A percentile compares a stretch with the other conserved stretches of the same genome.
Evolutionary conservation across 495 filamentous ascomycete species (phyloP).

Genomic region (Penicillium diatomitis): DNA sequence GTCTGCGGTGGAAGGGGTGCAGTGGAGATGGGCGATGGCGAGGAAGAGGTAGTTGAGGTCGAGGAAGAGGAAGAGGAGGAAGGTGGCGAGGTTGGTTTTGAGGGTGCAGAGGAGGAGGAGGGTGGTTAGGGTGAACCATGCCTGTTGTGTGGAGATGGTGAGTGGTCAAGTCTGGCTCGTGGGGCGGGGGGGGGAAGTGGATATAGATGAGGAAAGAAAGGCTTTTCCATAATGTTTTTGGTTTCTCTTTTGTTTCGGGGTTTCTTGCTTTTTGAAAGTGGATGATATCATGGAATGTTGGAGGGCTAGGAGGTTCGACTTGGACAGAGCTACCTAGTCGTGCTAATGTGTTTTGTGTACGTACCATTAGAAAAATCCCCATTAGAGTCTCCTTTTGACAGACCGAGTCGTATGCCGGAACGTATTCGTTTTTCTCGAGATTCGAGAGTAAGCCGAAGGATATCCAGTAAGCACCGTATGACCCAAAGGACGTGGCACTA

Average conservation of each 20-base stretch:
- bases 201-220: no score
- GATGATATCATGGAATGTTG: no score
- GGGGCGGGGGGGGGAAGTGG: no score
- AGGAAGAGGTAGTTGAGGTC: constrained; percentile 68
- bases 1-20: not conserved
- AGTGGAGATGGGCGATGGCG: constrained; percentile 52
- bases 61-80: constrained; percentile 74
- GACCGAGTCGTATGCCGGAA: constrained; percentile 25
- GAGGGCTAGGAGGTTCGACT: no score
- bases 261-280: no score
- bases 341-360: not conserved
- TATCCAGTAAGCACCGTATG: constrained; percentile 90
- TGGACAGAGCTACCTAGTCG: no score
- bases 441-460: constrained; percentile 70
- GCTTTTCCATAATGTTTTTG: no score
- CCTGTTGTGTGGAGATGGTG: constrained; percentile 18
- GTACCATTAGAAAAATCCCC: constrained; percentile 67
- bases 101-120: constrained; percentile 73
- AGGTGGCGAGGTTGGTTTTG: constrained; percentile 81
- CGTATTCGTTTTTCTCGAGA: constrained; percentile 50
- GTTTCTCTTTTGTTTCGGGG: no score
- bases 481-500: constrained; percentile 84
- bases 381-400: constrained; percentile 48
- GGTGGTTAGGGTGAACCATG: constrained; percentile 89
- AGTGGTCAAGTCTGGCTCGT: no score